These are phyloP conservation scores for Blastomyces percursus DNA, from an alignment of 2,329 filamentous ascomycete genomes.

Conservation along the genomic window DNA sequence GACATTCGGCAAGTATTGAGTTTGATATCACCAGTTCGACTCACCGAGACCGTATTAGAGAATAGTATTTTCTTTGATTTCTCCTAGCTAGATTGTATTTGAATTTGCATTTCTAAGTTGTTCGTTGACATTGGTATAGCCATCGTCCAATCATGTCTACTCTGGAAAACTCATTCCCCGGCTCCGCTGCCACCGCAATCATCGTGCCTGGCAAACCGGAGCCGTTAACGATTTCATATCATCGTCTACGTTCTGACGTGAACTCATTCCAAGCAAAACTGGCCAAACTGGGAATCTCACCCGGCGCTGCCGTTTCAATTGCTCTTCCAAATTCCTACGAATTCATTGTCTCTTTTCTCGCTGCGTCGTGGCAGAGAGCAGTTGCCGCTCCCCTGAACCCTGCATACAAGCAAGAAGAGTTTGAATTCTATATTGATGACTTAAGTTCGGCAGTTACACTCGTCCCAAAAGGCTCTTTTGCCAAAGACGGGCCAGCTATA, in stretches of 20 bases:
- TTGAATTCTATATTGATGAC: constrained; percentile 86
- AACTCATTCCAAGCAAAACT: constrained; percentile 65
- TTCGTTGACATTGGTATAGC: background rate
- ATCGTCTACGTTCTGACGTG: constrained; percentile 55
- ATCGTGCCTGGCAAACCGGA: constrained; percentile 58
- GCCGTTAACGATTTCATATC: constrained; percentile 58
- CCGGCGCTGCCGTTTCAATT: constrained; percentile 65
- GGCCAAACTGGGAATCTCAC: constrained; percentile 59
- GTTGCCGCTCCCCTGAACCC: constrained; percentile 81
- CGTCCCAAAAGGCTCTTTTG: constrained; percentile 60
- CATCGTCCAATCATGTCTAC: constrained; percentile 39
- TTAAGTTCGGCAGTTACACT: constrained; percentile 68
- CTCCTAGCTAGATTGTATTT: background rate
- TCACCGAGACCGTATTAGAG: too few species aligned
- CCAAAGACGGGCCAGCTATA: constrained; percentile 57
- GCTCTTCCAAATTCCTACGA: constrained; percentile 76
- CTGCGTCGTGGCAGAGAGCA: constrained; percentile 71
- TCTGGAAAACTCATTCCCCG: constrained; percentile 47
- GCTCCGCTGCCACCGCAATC: constrained; percentile 49
- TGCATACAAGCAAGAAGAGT: constrained; percentile 79
- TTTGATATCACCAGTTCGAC: background rate
- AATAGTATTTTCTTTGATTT: background rate
- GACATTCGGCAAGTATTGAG: background rate
- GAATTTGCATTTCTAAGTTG: background rate
- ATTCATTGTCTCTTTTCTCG: constrained; percentile 78